Evolutionary conservation across 1,284 basidiomycete genomes (phyloP), one percentile per base, ranked within the genome.

Genomic region (Leccinum subfulvum): DNA sequence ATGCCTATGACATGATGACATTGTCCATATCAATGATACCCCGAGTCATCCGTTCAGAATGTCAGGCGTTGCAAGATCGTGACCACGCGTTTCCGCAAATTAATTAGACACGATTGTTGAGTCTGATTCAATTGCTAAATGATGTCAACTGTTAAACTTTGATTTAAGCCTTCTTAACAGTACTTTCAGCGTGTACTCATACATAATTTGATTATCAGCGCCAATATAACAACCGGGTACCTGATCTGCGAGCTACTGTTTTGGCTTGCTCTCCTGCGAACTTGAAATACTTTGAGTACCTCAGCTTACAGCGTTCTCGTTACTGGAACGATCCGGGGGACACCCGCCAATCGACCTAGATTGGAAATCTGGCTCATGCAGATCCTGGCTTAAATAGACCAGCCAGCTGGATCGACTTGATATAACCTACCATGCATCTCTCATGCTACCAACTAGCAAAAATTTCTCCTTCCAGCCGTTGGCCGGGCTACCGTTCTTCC

Each of bases 401-500:
- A 60, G 26, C 35, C 35, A 18, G 52, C 13, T 14, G 13, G 52
- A 49, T 63, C 18, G 11, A 33, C 41, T 9, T 37, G 33, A 35
- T 35, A 37, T 37, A 37, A 37, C 35, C 35, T 14, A 37, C 35
- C 35, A 14, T 37, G 13, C 35, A 37, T 37, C 35, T 37, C 16
- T 41, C 39, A 44, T 16, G 23, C 56, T 30, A 44, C 35, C 35
- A 37, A 37, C n/a, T 57, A 13, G 10, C 56, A n/a, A 57, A 30
- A 28, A 14, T 64, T 14, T 3, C 58, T n/a, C 49, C 44, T 52
- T 35, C 7, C 9, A 64, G 58, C 18, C 59, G 4, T 47, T 70
- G 65, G 67, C 33, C 65, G 21, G 61, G 67, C 16, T 61, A 69
- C 35, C 63, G 60, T 26, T 55, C 62, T 39, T 59, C 61, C 13